Evolutionary conservation across 352 stramenopile genomes (phyloP), one percentile per base, ranked within the genome.

Genomic region (Phytopythium montanum): DNA sequence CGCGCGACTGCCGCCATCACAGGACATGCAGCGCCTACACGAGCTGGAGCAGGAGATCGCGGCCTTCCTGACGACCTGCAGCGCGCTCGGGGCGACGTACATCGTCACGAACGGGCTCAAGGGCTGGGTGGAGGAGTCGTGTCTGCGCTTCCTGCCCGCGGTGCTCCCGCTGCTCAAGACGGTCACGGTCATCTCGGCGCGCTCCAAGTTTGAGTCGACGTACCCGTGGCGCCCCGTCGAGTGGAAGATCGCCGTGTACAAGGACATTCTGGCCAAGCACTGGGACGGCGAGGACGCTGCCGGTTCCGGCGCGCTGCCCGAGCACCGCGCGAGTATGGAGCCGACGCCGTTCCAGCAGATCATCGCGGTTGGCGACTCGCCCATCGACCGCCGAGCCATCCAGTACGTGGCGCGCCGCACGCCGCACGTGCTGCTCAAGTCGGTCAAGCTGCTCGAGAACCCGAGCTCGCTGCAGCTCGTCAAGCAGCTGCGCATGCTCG

Each of bases 161-260:
- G 64, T 86, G 31, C 59, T 79, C 38, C 85, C 80, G 29, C 64
- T 92, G 28, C 56, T 94, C 23, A 60, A 67, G 36, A 57, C 73
- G 29, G 69, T 94, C 54, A 84, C 73, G 5, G 70, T 94, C 59
- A 70, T 91, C 23, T 92, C 81, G 33, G 81, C 85, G 7, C 81
- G 85, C 39, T 69, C 70, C 48, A 73, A 73, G 59, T 94, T 88
- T 41, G 81, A 92, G 61, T 61, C 52, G 14, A 41, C 70, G 45
- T 89, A 76, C 65, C 85, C 85, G 2, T 64, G 80, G 39, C 63
- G 76, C 8, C 79, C 82, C 7, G 76, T 88, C 33, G 79, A 94
- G 62, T 94, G 85, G 85, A 94, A 94, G 61, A 86, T 91, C 28
- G 79, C 81, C 1, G 76, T 72, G 23, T 94, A 86, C 59, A 76